Percentiles rank a stretch among this genome's conserved stretches.
Conservation (phyloP, 179 eudicot genomes). For the Corrigiola litoralis region DNA sequence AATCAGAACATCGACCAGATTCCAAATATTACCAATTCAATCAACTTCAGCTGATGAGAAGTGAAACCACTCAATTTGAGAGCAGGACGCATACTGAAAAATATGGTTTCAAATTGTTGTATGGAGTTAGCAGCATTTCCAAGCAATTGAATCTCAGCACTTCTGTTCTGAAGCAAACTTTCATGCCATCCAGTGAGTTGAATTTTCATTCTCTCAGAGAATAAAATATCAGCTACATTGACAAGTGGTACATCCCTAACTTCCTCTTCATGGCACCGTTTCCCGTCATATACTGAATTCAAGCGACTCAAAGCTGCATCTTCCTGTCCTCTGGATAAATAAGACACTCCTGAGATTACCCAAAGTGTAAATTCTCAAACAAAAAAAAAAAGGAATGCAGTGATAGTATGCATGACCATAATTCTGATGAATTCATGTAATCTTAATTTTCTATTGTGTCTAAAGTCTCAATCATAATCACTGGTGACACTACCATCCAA, state of each 20-base stretch:
- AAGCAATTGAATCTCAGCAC: slow-evolving; percentile 27
- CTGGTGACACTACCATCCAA: background rate
- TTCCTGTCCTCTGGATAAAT: slow-evolving; percentile 98
- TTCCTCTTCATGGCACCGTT: slow-evolving; percentile 35
- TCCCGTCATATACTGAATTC: slow-evolving; percentile 36
- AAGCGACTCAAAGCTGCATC: slow-evolving; percentile 58
- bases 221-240: slow-evolving; percentile 71
- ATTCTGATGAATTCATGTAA: background rate
- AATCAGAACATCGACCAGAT: background rate
- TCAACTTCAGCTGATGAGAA: slow-evolving; percentile 76
- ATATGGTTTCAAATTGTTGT: slow-evolving; percentile 57
- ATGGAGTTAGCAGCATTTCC: slow-evolving; percentile 36
- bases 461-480: background rate
- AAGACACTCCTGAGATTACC: slow-evolving; percentile 92
- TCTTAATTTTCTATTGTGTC: background rate
- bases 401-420: background rate
- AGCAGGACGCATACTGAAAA: slow-evolving; percentile 82
- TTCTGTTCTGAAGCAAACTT: slow-evolving; percentile 39
- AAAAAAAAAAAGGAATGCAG: background rate
- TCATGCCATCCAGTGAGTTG: slow-evolving; percentile 67
- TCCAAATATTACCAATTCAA: slow-evolving; percentile 70
- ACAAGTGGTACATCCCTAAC: slow-evolving; percentile 37
- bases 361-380: slow-evolving; percentile 45
- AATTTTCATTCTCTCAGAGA: slow-evolving; percentile 76
- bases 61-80: slow-evolving; percentile 69